Evolutionary conservation across 176 grass and related monocot genomes (phyloP), one percentile per base, ranked within the genome.

Genomic region (Canna indica): DNA sequence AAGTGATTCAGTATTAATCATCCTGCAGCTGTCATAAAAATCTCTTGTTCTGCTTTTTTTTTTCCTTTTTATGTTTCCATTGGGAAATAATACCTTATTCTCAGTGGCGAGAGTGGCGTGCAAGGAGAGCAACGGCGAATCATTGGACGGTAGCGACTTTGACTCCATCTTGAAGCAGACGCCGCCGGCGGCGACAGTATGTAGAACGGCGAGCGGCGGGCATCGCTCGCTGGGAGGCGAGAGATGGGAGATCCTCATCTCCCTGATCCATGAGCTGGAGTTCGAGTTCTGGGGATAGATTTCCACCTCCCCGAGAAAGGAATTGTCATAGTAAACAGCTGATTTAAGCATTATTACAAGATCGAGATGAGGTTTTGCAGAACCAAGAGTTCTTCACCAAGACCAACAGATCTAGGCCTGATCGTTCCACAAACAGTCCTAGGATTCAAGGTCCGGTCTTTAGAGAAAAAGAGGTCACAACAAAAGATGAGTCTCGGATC

Each of bases 21-120:
- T 66, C 63, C 63, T 38, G 63, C 18, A 66, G 33, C 35, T 66
- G 18, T 66, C 63, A 59, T 45, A 42, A 59, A 77, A 69, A 56
- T 29, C 6, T 56, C 78, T 46, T 31, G 36, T 58, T 75, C 5
- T 25, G n/a, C n/a, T 27, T 66, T 46, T 61, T 69, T 62, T 58
- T 75, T 4, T 18, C 22, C 11, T 27, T 59, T 46, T 68, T 69
- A 62, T 76, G 70, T 67, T 74, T 87, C 76, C 73, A 75, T 70
- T 83, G 80, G 82, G 85, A 76, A 87, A 85, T 87, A 81, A 90
- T 99, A 99, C 94, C 94, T 99, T 99, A 71, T 99, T 99, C 76
- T 99, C 90, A 69, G 72, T 81, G 86, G 87, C 75, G 90, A 90
- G 92, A 81, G 84, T 87, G 15, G 86, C 69, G 82, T 99, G 86